Evolutionary conservation across 495 filamentous ascomycete species (phyloP), one percentile per base, ranked within the genome.

Genomic region (Oleoguttula mirabilis): DNA sequence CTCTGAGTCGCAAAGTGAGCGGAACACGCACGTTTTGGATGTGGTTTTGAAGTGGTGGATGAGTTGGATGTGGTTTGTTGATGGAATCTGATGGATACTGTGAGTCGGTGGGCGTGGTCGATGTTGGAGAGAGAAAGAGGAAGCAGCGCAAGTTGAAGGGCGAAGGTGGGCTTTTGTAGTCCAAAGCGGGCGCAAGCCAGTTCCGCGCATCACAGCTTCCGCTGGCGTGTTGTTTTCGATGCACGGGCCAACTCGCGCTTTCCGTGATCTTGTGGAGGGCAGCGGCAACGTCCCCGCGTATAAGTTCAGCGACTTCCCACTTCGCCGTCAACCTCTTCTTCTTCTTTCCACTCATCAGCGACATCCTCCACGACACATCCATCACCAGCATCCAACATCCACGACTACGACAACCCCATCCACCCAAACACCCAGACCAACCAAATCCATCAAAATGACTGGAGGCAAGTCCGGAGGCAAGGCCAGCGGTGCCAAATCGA

Each of bases 381-480:
- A 55, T 40, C 37, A 39, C 37, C 43, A 47, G 25, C 57, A 54
- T 35, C 25, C 40, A 40, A n/a, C 48, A 49, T 43, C 47, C 43
- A 47, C 45, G 47, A 43, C 47, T 46, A n/a, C n/a, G n/a, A 51
- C 55, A 65, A 57, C 51, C 58, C 60, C 57, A 21, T 34, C 48
- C 12, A 35, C 37, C 49, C 40, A 45, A 41, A 21, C 32, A 21
- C 39, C 30, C 46, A 46, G 35, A 45, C 51, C 37, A 36, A 16
- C 44, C 55, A 61, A 57, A 65, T 57, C 62, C 41, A 63, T 76
- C 80, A 94, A 86, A 80, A 95, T 95, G 88, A 93, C 88, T 84
- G 79, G 77, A 71, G 85, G 88, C 71, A 95, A 95, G 72, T 95
- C 88, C 63, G 88, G 88, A 69, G 88, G 88, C 78, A 95, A 95